phyloP scores from a whole-genome alignment of 164 flowering plant species.

The Magnolia sinica region DNA sequence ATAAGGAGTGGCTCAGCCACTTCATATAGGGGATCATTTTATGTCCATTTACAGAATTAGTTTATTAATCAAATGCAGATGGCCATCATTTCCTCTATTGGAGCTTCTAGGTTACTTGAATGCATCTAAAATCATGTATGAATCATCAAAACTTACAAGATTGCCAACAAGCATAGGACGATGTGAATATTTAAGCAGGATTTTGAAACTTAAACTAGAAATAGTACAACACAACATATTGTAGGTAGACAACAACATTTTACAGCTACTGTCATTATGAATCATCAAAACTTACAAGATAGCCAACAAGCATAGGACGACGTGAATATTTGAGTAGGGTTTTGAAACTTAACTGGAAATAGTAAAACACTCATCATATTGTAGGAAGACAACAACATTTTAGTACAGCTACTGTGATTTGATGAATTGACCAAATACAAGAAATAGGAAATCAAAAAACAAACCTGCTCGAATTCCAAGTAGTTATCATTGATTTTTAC shows the following conservation, averaged over 20 bases:
- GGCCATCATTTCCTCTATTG: background rate
- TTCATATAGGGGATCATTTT: background rate
- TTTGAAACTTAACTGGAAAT: background rate
- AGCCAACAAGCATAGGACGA: no score
- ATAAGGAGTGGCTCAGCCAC: background rate
- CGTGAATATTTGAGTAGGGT: background rate
- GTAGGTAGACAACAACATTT: background rate
- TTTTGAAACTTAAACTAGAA: background rate
- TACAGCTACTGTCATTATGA: background rate
- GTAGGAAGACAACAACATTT: background rate
- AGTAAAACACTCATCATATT: background rate
- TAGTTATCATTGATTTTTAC: conserved; percentile 52
- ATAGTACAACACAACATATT: background rate
- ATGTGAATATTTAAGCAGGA: background rate
- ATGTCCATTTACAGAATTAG: background rate
- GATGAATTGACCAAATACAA: background rate
- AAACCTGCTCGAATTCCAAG: conserved; percentile 92
- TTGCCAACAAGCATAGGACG: background rate
- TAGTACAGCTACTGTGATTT: background rate
- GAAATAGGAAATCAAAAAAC: background rate
- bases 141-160: background rate
- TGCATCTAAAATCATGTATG: background rate
- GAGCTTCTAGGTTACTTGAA: background rate
- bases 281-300: background rate
- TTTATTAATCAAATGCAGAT: background rate